Percentiles rank a stretch among this genome's conserved stretches.
phyloP scores from a whole-genome alignment of 2,329 filamentous ascomycete species.

The Ophiosphaerella herpotricha region DNA sequence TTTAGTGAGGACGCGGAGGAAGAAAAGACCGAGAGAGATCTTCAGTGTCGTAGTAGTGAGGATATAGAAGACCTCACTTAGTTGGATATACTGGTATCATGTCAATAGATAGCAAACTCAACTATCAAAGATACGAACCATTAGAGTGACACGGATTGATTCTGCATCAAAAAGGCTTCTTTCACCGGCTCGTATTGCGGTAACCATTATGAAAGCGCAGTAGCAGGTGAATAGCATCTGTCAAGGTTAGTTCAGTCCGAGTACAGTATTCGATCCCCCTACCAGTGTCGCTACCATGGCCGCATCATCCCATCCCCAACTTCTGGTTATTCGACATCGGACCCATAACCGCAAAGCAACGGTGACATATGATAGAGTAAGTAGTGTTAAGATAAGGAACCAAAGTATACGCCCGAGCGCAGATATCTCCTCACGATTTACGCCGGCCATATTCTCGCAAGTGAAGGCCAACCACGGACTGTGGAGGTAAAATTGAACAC shows the following conservation, averaged over 20 bases:
- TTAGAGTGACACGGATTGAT: constrained; percentile 19
- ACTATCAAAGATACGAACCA: constrained; percentile 15
- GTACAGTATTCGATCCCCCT: not conserved
- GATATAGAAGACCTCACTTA: constrained; percentile 57
- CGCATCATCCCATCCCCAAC: constrained; percentile 41
- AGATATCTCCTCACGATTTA: constrained; percentile 20
- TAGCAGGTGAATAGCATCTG: constrained; percentile 35
- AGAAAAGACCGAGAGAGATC: constrained; percentile 44
- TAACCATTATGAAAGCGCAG: constrained; percentile 30
- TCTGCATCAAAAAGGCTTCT: constrained; percentile 17
- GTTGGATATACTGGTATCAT: constrained; percentile 31
- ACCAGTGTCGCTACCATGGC: constrained; percentile 37
- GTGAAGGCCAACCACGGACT: constrained; percentile 9
- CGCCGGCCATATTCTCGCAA: constrained; percentile 5
- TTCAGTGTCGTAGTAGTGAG: constrained; percentile 56
- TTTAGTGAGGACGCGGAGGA: constrained; percentile 39
- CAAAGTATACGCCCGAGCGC: constrained; percentile 25
- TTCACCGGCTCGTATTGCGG: constrained; percentile 15
- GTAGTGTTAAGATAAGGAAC: constrained; percentile 28
- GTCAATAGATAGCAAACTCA: constrained; percentile 3
- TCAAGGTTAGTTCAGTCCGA: constrained; percentile 1
- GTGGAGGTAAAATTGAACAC: constrained; percentile 9
- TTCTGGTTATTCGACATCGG: constrained; percentile 37
- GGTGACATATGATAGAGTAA: constrained; percentile 33
- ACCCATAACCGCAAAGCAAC: constrained; percentile 42